A percentile compares a stretch with the other conserved stretches of the same genome.
These are phyloP conservation scores for Cyberlindnera bimundalis DNA, from an alignment of 805 yeast species.

Conservation along the genomic window DNA sequence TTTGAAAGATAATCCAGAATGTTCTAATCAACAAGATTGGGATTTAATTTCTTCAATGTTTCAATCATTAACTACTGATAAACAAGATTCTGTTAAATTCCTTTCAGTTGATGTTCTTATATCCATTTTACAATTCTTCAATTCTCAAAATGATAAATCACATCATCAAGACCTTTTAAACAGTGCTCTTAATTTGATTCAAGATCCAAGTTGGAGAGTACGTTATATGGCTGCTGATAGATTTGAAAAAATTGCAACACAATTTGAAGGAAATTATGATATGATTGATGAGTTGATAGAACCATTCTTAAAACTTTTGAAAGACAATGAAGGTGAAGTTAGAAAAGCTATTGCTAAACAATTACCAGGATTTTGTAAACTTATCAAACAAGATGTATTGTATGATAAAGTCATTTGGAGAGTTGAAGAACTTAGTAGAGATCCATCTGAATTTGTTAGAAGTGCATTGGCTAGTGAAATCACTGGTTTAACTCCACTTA, in stretches of 20 bases:
- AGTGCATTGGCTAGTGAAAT: slow-evolving; percentile 87
- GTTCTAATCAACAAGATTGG: slow-evolving; percentile 60
- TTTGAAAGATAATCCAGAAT: slow-evolving; percentile 45
- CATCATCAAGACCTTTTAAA: slow-evolving; percentile 62
- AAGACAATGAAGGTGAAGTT: slow-evolving; percentile 95
- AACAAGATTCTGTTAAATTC: slow-evolving; percentile 93
- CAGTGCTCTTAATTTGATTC: slow-evolving; percentile 66
- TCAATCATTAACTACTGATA: slow-evolving; percentile 71
- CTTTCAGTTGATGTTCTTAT: slow-evolving; percentile 84
- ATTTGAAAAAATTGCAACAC: slow-evolving; percentile 67
- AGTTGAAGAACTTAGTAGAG: slow-evolving; percentile 79
- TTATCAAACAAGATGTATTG: slow-evolving; percentile 51
- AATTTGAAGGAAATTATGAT: slow-evolving; percentile 53
- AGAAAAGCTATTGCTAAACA: slow-evolving; percentile 93
- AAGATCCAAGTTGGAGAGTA: slow-evolving; percentile 96
- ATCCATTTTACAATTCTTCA: slow-evolving; percentile 70
- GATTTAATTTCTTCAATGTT: slow-evolving; percentile 80
- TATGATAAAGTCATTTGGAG: slow-evolving; percentile 75
- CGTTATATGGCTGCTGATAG: slow-evolving; percentile 98
- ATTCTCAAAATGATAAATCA: slow-evolving; percentile 49
- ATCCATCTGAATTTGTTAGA: slow-evolving; percentile 90
- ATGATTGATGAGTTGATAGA: slow-evolving; percentile 48
- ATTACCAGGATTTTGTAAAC: slow-evolving; percentile 67
- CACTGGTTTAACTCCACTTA: slow-evolving; percentile 79
- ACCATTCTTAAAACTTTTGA: slow-evolving; percentile 73